Evolutionary conservation across 257 asterid species (phyloP).

Genomic region (Nicotiana noctiflora): DNA sequence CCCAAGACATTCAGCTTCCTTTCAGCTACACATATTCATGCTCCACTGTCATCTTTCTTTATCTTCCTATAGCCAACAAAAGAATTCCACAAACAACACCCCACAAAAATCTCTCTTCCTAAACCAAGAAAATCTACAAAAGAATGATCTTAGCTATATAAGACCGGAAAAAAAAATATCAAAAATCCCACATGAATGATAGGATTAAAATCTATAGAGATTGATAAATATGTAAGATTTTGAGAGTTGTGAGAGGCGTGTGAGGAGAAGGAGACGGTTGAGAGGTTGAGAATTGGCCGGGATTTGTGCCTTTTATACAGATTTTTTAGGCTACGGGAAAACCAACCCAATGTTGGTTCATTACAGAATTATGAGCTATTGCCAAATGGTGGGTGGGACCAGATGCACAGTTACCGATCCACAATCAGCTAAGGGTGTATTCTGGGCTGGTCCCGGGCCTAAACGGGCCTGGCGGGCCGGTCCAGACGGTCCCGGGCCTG

Average conservation of each 20-base stretch:
- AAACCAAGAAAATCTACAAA: background rate
- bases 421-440: too few species aligned
- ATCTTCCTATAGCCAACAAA: background rate
- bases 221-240: background rate
- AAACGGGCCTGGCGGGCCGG: too few species aligned
- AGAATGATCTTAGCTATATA: background rate
- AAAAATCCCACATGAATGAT: background rate
- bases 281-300: background rate
- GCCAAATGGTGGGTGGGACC: background rate
- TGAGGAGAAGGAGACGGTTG: background rate
- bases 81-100: background rate
- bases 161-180: background rate
- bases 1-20: slow-evolving; percentile 66
- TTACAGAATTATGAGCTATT: background rate
- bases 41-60: slow-evolving; percentile 30
- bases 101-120: background rate
- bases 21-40: slow-evolving; percentile 48
- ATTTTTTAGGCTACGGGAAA: background rate
- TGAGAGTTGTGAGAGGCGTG: background rate
- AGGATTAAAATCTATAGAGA: background rate
- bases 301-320: background rate
- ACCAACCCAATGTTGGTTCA: background rate
- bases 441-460: too few species aligned
- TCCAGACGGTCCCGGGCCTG: too few species aligned
- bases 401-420: background rate